A percentile compares a stretch with the other conserved stretches of the same genome.
phyloP scores from a whole-genome alignment of 1,284 basidiomycete species.

The Ustilago crameri region DNA sequence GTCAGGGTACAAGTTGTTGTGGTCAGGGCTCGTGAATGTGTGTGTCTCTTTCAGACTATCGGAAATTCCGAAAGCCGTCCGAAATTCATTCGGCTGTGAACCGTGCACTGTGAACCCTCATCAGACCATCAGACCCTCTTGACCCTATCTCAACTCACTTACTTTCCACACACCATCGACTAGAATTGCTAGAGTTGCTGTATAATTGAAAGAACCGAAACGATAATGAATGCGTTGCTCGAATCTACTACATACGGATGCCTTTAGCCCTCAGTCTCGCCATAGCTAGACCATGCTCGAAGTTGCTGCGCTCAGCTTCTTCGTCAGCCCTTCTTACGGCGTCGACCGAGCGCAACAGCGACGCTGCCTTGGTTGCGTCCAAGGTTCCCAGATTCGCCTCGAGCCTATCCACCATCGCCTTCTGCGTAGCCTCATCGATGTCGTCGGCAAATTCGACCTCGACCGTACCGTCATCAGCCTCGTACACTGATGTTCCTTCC shows the following conservation, averaged over 20 bases:
- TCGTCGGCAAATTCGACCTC: slow-evolving; percentile 25
- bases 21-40: slow-evolving; percentile 17
- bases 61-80: slow-evolving; percentile 1
- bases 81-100: slow-evolving; percentile 9
- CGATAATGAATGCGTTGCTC: background rate
- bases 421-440: slow-evolving; percentile 16
- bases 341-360: slow-evolving; percentile 13
- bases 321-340: slow-evolving; percentile 10
- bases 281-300: slow-evolving; percentile 12
- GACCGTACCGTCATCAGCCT: slow-evolving; percentile 15
- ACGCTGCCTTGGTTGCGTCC: slow-evolving; percentile 10
- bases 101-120: slow-evolving; percentile 9
- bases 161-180: background rate
- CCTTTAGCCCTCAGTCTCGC: slow-evolving; percentile 39
- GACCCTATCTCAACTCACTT: background rate
- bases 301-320: slow-evolving; percentile 9
- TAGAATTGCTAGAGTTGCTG: background rate
- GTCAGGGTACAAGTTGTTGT: background rate
- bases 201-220: background rate
- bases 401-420: slow-evolving; percentile 22
- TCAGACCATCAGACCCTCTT: background rate
- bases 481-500: slow-evolving; percentile 26
- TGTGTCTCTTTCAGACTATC: background rate
- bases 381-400: slow-evolving; percentile 7
- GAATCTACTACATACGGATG: slow-evolving; percentile 7